A percentile compares a stretch with the other conserved stretches of the same genome.
phyloP scores from a whole-genome alignment of 768 basidiomycete genomes.

The Pholiota conissans region DNA sequence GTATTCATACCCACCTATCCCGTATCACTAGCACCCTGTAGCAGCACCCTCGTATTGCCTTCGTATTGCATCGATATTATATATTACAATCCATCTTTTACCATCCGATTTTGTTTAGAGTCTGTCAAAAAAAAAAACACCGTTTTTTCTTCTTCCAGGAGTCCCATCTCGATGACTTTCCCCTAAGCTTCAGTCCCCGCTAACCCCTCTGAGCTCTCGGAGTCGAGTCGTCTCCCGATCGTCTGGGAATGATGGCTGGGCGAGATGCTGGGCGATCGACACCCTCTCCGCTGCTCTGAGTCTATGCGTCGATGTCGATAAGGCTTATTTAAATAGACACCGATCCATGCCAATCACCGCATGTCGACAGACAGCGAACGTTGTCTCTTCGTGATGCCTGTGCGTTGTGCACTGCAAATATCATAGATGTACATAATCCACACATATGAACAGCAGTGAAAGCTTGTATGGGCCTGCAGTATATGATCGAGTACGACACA shows the following conservation, averaged over 20 bases:
- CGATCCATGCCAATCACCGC: not conserved
- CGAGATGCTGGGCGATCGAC: no score
- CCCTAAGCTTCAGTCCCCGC: no score
- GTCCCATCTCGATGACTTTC: no score
- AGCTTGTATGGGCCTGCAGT: no score
- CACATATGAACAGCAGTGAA: no score
- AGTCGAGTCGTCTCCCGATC: not conserved
- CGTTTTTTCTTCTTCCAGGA: no score
- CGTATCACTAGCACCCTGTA: constrained; percentile 9
- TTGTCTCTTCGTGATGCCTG: not conserved
- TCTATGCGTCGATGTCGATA: not conserved
- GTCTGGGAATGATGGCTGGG: not conserved
- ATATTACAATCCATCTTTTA: not conserved
- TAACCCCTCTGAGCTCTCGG: no score
- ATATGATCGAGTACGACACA: no score
- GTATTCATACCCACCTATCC: not conserved
- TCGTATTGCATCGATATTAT: constrained; percentile 1
- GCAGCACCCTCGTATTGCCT: constrained; percentile 3
- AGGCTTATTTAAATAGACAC: not conserved
- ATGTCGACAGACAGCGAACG: not conserved
- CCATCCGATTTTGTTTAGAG: not conserved
- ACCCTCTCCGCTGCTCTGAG: not conserved
- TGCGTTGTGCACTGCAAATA: no score
- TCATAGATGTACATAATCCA: no score
- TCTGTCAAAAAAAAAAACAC: no score